Evolutionary conservation across 2,329 filamentous ascomycete species (phyloP).

Genomic region (Stylonectria norvegica): DNA sequence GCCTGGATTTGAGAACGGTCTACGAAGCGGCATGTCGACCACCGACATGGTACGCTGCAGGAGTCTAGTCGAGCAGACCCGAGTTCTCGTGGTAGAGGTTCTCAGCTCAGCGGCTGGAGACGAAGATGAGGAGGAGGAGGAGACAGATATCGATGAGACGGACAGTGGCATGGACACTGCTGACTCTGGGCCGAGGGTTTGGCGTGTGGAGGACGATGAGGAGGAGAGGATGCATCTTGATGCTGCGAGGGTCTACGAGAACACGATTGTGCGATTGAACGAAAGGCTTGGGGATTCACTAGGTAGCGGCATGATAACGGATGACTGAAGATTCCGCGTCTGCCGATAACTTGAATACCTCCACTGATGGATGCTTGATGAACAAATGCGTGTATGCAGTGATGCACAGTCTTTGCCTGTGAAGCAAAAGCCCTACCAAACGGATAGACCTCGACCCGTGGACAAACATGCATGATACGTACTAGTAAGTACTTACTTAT

Average conservation of each 20-base stretch:
- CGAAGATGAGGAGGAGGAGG: conserved; percentile 36
- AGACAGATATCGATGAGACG: conserved; percentile 38
- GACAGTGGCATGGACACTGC: conserved; percentile 31
- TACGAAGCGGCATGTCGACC: conserved; percentile 62
- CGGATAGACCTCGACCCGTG: too few species aligned
- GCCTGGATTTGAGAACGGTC: conserved; percentile 65
- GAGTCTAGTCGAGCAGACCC: conserved; percentile 73
- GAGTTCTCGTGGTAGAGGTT: conserved; percentile 66
- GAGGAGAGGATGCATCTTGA: conserved; percentile 61
- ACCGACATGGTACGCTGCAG: conserved; percentile 88
- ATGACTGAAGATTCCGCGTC: conserved; percentile 16
- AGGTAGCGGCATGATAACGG: conserved; percentile 12
- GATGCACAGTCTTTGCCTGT: too few species aligned
- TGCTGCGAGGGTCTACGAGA: conserved; percentile 73
- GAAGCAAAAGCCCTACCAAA: too few species aligned
- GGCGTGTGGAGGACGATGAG: conserved; percentile 41
- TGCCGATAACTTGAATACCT: too few species aligned
- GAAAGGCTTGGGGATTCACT: conserved; percentile 55
- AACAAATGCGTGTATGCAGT: too few species aligned
- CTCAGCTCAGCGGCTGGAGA: conserved; percentile 52
- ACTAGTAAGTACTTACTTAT: too few species aligned
- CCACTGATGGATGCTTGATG: too few species aligned
- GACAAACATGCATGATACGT: too few species aligned
- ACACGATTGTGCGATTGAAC: conserved; percentile 71
- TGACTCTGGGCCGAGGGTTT: conserved; percentile 14